Conservation (phyloP, 306 rosid genomes). For the Oxytropis ochrocephala region DNA sequence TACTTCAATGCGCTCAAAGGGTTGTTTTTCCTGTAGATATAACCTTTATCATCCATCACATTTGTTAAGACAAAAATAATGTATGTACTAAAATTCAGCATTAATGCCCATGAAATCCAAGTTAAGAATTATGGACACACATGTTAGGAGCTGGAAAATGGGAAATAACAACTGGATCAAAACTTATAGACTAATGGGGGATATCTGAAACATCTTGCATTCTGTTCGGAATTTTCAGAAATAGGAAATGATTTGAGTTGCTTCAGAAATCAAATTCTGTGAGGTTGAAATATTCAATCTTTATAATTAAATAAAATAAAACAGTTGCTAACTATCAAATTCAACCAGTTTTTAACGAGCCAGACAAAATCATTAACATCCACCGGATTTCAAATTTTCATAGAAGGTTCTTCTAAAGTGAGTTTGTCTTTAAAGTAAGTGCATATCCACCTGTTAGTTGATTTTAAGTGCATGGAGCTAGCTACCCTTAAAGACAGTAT, state of each 20-base stretch:
- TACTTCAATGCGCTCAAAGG: constrained; percentile 95
- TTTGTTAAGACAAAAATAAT: not conserved
- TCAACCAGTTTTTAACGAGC: not conserved
- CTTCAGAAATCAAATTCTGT: not conserved
- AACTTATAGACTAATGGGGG: not conserved
- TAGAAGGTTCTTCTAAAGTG: not conserved
- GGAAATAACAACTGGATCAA: not conserved
- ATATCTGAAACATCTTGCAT: not conserved
- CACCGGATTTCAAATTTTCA: not conserved
- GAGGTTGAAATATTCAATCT: not conserved
- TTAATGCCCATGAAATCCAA: not conserved
- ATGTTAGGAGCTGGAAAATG: not conserved
- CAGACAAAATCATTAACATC: not conserved
- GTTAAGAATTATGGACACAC: not conserved
- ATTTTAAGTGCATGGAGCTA: not conserved
- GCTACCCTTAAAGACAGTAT: not conserved
- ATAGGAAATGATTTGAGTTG: not conserved
- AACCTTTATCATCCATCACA: not conserved
- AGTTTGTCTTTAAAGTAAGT: not conserved
- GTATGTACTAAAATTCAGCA: not conserved
- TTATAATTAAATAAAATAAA: not conserved
- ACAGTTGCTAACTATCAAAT: not conserved
- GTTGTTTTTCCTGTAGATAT: constrained; percentile 66
- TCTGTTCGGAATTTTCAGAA: not conserved
- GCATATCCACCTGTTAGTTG: not conserved